A percentile compares a stretch with the other conserved stretches of the same genome.
Conservation (phyloP, 2,329 filamentous ascomycete species). For the Orbilia oligospora region DNA sequence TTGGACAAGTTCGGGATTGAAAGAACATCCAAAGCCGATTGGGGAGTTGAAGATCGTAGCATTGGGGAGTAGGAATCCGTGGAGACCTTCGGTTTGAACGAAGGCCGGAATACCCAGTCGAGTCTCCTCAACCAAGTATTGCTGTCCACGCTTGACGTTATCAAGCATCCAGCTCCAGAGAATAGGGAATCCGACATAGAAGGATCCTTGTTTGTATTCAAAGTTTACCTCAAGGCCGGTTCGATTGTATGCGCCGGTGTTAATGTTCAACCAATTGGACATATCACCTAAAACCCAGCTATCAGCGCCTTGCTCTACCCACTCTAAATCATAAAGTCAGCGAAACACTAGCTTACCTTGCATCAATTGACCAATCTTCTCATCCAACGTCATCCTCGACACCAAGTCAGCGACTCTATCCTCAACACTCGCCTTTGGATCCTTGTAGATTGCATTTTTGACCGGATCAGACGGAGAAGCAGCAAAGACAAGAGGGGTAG, state of each 20-base stretch:
- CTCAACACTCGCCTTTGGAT: conserved; percentile 70
- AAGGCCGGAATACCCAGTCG: conserved; percentile 80
- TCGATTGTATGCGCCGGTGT: conserved; percentile 76
- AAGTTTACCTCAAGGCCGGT: conserved; percentile 78
- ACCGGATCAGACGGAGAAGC: conserved; percentile 40
- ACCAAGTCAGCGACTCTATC: conserved; percentile 78
- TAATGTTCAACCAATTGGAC: conserved; percentile 80
- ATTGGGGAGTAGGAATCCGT: conserved; percentile 79
- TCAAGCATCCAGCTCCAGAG: conserved; percentile 75
- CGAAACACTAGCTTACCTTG: conserved; percentile 68
- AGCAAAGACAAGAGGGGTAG: conserved; percentile 42
- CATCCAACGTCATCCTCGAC: conserved; percentile 80
- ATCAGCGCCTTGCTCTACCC: conserved; percentile 62
- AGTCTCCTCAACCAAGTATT: conserved; percentile 78
- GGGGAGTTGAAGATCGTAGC: conserved; percentile 85
- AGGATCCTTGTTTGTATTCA: conserved; percentile 76
- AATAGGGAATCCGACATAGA: conserved; percentile 80
- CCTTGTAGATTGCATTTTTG: conserved; percentile 51
- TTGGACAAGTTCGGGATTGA: conserved; percentile 76
- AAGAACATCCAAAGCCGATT: conserved; percentile 80
- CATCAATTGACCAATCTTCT: conserved; percentile 79
- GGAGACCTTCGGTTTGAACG: conserved; percentile 80
- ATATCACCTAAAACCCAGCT: conserved; percentile 71
- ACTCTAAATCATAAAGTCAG: background rate
- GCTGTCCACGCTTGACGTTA: conserved; percentile 76